phyloP scores from a whole-genome alignment of 805 yeast species.

The Saccharomycopsis javanensis region DNA sequence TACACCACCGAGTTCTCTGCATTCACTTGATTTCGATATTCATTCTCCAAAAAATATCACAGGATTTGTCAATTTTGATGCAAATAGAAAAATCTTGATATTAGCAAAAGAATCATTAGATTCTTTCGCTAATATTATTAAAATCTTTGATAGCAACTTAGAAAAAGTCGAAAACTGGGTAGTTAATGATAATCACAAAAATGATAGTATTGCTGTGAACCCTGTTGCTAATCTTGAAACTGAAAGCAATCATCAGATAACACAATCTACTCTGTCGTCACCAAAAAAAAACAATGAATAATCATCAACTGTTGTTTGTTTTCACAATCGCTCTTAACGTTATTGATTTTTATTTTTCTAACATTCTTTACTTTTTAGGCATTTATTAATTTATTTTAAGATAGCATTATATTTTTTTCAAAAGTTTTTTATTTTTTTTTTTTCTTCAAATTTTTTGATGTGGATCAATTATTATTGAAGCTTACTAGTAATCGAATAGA shows the following conservation, averaged over 20 bases:
- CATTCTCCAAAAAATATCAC: background rate
- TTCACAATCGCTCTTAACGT: too few relatives aligned
- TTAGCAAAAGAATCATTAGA: conserved; percentile 85
- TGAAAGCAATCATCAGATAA: background rate
- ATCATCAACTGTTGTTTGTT: too few relatives aligned
- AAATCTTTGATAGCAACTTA: conserved; percentile 76
- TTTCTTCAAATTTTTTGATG: too few relatives aligned
- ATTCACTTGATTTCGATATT: background rate
- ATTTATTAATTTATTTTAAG: too few relatives aligned
- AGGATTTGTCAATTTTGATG: conserved; percentile 15
- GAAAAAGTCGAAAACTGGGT: conserved; percentile 84
- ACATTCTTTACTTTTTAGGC: too few relatives aligned
- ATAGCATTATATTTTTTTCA: too few relatives aligned
- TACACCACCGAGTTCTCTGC: background rate
- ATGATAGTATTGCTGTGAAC: background rate
- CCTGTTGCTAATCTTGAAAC: background rate
- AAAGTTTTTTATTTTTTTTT: too few relatives aligned
- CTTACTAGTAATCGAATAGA: too few relatives aligned
- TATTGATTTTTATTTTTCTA: too few relatives aligned
- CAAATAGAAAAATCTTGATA: conserved; percentile 62
- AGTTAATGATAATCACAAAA: background rate
- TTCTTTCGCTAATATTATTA: conserved; percentile 74
- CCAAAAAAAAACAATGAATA: background rate
- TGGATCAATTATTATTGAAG: too few relatives aligned
- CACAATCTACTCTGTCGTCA: background rate